Base-by-base conservation (phyloP, 2,329 filamentous ascomycete species). In the Talaromyces sp. region DNA sequence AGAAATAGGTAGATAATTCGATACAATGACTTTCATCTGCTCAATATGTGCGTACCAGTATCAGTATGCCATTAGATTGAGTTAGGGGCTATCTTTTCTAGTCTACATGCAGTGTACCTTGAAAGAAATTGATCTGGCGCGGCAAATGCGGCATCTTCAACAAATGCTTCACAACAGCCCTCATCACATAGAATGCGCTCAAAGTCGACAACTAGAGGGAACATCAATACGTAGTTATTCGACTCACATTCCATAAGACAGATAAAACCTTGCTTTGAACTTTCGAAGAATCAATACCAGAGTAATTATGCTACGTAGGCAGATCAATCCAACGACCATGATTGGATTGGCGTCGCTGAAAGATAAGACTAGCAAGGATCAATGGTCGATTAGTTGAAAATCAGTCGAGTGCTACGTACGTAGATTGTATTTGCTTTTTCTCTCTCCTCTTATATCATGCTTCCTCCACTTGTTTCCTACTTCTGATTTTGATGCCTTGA, bases 341-440 rank as follows among this genome's bases (percentile, higher is more conserved):
- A 59, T 59, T 59, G 56, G 56, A 31, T 31, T 59, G 56, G 13
- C 31, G 29, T 59, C 10, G 56, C 13, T 31, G 3, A 25, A 40
- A 40, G 56, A 59, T 59, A 59, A 59, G 56, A 59, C 56, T 59
- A 59, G 56, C 56, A 40, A 45, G 56, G 56, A 59, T 53, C 2
- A 15, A 11, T 43, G 19, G 5, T 27, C 11, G 31, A 8, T n/a
- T 36, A 40, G 10, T 8, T 38, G 11, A 13, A 10, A 17, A 25
- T 58, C 19, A 27, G 43, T 27, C 5, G 29, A 31, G 1, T 3
- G 2, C 7, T 13, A n/a, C 7, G n/a, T 34, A 54, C 10, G 29
- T 56, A 22, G n/a, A 34, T 34, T 17, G 4, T 38, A n/a, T 59
- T 43, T 45, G 17, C 22, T 22, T 45, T 36, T 36, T 7, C 31